Base-by-base conservation (phyloP, 129 eudicot species). In the Solidago caesia region DNA sequence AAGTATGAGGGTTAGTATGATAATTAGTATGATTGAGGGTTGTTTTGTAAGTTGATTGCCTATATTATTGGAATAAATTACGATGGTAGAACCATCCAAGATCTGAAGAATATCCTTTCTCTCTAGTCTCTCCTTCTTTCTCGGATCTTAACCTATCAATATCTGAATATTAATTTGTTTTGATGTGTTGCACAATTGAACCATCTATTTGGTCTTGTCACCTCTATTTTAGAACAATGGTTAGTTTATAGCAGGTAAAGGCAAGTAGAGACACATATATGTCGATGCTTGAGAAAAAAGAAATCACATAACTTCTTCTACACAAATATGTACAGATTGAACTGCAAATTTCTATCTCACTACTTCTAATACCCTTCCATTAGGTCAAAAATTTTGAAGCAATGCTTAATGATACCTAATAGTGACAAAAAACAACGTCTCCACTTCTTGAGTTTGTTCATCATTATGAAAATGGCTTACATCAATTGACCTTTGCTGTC, bases 391-490 rank as follows among this genome's bases (percentile, higher is more conserved):
- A 5, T 29, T 27, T 29, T 48, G 44, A 29, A 69, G 6, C 56
- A 44, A 51, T 3, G 39, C 39, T 33, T 33, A 33, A 33, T 33
- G 39, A 64, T 75, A 44, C 26, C 67, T 8, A 49, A 49, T 70
- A 74, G 33, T 4, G 52, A 8, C 11, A 56, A 27, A 55, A 3
- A 67, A 76, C 14, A 21, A 75, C 25, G 27, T 70, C 62, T 59
- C 44, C n/a, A 70, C 57, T 42, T 43, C 66, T 29, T 58, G 8
- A 41, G 41, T 66, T 75, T 75, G 57, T 75, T 75, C 80, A 53
- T 75, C 60, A n/a, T 21, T 21, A 21, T 21, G 21, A 57, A 68
- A 75, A 8, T 29, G 53, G 27, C 61, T 56, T 56, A 21, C 7
- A 33, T 33, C 39, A 2, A 33, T 1, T 2, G 39, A 33, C 3